Conservation (phyloP, 1,284 basidiomycete genomes). For the Rhodotorula sp. region DNA sequence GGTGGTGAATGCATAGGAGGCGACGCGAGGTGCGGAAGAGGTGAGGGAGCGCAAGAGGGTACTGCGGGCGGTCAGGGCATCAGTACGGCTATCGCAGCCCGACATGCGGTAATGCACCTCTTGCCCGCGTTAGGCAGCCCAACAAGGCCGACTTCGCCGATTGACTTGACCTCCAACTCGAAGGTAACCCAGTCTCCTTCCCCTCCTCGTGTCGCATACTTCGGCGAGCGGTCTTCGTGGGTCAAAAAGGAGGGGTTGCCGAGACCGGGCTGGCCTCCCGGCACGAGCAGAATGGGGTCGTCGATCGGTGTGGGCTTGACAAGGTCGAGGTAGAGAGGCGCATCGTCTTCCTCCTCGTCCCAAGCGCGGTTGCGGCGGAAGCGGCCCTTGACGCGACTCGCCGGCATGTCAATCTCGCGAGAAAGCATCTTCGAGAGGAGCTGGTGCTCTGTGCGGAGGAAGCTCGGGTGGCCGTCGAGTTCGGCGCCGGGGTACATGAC, state of each 20-base stretch:
- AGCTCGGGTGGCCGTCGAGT: constrained; percentile 32
- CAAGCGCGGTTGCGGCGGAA: constrained; percentile 41
- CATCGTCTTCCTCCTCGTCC: constrained; percentile 51
- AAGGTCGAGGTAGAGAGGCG: constrained; percentile 63
- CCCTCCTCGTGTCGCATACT: constrained; percentile 58
- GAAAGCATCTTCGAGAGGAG: constrained; percentile 36
- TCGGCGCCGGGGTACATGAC: constrained; percentile 41
- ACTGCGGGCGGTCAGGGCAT: constrained; percentile 28
- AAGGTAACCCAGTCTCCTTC: constrained; percentile 79
- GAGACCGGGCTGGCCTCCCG: constrained; percentile 78
- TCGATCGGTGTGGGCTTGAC: constrained; percentile 53
- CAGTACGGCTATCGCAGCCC: not conserved
- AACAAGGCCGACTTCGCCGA: constrained; percentile 91
- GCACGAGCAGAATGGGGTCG: constrained; percentile 64
- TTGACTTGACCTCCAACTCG: constrained; percentile 86
- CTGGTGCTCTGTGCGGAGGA: constrained; percentile 36
- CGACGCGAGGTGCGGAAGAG: constrained; percentile 81
- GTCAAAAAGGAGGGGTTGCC: constrained; percentile 67
- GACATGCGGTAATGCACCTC: constrained; percentile 42
- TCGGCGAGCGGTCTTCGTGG: constrained; percentile 46
- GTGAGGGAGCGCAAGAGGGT: constrained; percentile 88
- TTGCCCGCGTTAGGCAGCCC: constrained; percentile 88
- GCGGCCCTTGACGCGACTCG: constrained; percentile 47
- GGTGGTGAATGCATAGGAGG: constrained; percentile 90
- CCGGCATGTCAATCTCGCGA: constrained; percentile 34